Evolutionary conservation across 768 basidiomycete genomes (phyloP).

Genomic region (Jaapia argillacea): DNA sequence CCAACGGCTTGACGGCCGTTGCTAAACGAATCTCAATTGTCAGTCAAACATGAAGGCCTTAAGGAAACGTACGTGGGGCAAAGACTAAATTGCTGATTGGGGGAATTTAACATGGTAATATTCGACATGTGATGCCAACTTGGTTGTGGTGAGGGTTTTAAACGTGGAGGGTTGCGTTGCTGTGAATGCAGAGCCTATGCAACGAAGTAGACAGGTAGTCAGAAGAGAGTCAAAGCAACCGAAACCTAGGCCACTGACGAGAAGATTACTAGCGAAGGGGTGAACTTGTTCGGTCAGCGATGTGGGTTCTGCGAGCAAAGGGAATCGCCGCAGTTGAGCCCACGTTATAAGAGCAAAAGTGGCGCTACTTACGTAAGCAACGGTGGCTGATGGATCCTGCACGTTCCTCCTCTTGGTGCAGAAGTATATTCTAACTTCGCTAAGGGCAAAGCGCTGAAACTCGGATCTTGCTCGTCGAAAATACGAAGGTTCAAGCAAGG

Average conservation of each 20-base stretch:
- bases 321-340: too few species aligned
- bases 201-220: neutral
- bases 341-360: too few species aligned
- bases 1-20: constrained; percentile 96
- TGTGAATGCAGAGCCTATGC: neutral
- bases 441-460: too few species aligned
- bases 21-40: constrained; percentile 32
- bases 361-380: too few species aligned
- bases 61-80: constrained; percentile 90
- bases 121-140: constrained; percentile 86
- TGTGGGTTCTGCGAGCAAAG: neutral
- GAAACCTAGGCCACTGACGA: too few species aligned
- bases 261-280: too few species aligned
- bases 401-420: too few species aligned
- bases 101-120: constrained; percentile 59
- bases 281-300: neutral
- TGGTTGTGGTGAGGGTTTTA: constrained; percentile 32
- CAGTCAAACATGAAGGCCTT: constrained; percentile 1
- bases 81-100: constrained; percentile 82
- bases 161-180: too few species aligned
- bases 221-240: neutral
- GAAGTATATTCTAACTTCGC: too few species aligned
- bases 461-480: too few species aligned
- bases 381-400: too few species aligned
- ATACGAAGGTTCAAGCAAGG: too few species aligned